Base-by-base conservation (phyloP, 192 early-diverging fungal species). In the Entophlyctis luteolus region DNA sequence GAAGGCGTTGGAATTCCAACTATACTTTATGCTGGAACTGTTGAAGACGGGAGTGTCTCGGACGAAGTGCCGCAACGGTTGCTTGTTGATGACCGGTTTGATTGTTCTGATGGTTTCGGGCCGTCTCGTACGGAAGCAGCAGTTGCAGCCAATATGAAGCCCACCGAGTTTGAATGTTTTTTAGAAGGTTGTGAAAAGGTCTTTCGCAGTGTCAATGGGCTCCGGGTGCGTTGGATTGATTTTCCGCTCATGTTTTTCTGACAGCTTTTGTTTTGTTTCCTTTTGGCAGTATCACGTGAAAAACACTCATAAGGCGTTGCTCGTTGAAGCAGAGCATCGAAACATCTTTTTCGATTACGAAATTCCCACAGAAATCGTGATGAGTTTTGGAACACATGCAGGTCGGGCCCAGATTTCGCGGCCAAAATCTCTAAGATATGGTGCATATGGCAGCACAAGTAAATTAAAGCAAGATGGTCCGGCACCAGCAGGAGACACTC, bases 191-290 rank as follows among this genome's bases (percentile, higher is more conserved):
- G 94, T 81, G 90, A 88, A 67, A 94, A 94, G 74, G 78, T 86
- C 45, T 97, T 95, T 86, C 95, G 95, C 85, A 95, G 93, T 76
- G 73, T 93, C 55, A 94, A 94, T 67, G 94, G 94, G 22, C 82
- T 94, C 62, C 94, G 94, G 48, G 60, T 63, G 20, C 35, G 28
- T 16, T 18, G 20, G 6, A 38, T 1, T 1, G 6, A 46, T 18
- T 60, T 60, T 60, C 37, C 8, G 32, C 6, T 45, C 47, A 10
- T 18, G 34, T 42, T 1, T 2, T 32, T 27, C 31, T n/a, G 2
- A 4, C 3, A 1, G 46, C 14, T 47, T 18, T 6, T 27, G 20
- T 1, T n/a, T 20, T 32, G 6, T 6, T 49, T 48, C 31, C 36
- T 32, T 49, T 49, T 59, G 25, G 39, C 8, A 63, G 60, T 48